A percentile compares a stretch with the other conserved stretches of the same genome.
Conservation (phyloP, 2,329 filamentous ascomycete genomes). For the Verticillium alfalfae region DNA sequence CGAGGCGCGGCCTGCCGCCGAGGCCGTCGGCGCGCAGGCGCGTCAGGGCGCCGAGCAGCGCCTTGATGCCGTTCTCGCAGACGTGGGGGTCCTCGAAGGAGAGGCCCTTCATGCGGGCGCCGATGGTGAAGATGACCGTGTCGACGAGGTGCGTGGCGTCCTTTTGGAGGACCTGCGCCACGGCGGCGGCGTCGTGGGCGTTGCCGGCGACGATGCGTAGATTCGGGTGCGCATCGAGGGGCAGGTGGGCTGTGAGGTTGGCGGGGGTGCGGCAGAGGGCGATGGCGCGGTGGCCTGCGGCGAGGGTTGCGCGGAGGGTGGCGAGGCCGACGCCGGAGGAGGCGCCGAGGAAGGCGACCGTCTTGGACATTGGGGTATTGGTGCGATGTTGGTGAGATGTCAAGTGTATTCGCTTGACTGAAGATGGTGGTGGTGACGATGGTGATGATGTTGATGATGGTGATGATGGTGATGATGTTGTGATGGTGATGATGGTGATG, state of each 20-base stretch:
- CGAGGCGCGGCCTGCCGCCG: conserved; percentile 24
- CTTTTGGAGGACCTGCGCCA: conserved; percentile 28
- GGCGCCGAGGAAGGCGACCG: conserved; percentile 48
- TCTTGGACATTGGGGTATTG: conserved; percentile 17
- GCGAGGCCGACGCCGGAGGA: conserved; percentile 44
- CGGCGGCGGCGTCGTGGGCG: conserved; percentile 31
- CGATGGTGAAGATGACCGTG: conserved; percentile 42
- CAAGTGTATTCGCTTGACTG: background rate
- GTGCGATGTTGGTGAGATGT: background rate
- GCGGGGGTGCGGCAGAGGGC: conserved; percentile 44
- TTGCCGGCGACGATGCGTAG: conserved; percentile 42
- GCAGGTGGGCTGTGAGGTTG: conserved; percentile 35
- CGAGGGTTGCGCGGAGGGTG: conserved; percentile 37
- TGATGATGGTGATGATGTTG: no score
- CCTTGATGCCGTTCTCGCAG: conserved; percentile 36
- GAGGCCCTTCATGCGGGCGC: conserved; percentile 26
- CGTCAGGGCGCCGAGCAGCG: conserved; percentile 33
- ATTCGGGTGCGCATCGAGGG: conserved; percentile 21
- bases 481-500: no score
- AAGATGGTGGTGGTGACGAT: no score
- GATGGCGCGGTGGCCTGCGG: conserved; percentile 38
- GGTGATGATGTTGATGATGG: no score
- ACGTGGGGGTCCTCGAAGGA: conserved; percentile 39
- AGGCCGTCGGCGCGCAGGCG: conserved; percentile 17
- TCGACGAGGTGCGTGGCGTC: conserved; percentile 31